Base-by-base conservation (phyloP, 495 filamentous ascomycete genomes). In the Jackrogersella multiformis region DNA sequence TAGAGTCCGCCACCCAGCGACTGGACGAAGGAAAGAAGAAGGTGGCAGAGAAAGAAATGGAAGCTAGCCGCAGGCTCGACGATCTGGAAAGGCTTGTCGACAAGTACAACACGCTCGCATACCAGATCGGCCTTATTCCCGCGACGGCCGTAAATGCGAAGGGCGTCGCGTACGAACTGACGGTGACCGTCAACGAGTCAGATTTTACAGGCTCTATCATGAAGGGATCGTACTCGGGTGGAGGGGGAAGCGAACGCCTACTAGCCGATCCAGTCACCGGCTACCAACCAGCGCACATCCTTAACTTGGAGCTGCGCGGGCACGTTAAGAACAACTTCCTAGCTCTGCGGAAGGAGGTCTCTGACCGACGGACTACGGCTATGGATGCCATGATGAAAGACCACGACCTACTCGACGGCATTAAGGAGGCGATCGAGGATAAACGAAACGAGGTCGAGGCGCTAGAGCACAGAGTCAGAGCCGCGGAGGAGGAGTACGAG, bases 381-480 rank as follows among this genome's bases (percentile, higher is more conserved):
- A 87, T 94, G 69, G 94, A 97, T 69, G 88, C 87, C 38, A 93
- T 97, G 78, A 88, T 97, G 82, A 92, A 92, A 56, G 90, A 93
- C 55, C 90, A 94, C 61, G 94, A 98, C 73, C 84, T 95, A 54
- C 88, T 98, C 24, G 93, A 97, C 68, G 89, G 90, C 56, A 92
- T 96, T 75, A 92, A 92, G 75, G 95, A 98, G 78, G 92, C 92
- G 20, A 92, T 98, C 78, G 93, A 96, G 68, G 95, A 99, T 75
- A 97, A 96, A 76, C 83, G 87, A 39, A 89, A 88, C 67, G 95
- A 99, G 77, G 90, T 98, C 7, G 95, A 97, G 73, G 88, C 91
- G 7, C 80, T 99, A n/a, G 90, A 92, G 63, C 93, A 97, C 75
- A 84, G 88, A 61, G 88, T 94, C 35, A 85, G 90, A 46, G 90